Conservation (phyloP, 176 grass and related monocot species). For the Oryza nivara region DNA sequence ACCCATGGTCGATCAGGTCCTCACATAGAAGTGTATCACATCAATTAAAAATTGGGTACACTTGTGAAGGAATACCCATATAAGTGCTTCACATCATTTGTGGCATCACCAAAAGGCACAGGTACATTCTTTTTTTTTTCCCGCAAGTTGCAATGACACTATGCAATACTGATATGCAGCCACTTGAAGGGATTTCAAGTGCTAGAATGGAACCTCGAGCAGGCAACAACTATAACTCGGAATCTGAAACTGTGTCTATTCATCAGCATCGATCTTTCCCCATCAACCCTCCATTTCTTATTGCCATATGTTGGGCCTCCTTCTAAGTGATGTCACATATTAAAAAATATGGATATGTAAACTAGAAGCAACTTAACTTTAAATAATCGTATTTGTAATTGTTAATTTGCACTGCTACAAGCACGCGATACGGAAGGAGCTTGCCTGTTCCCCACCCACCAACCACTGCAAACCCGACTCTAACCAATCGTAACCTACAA, state of each 20-base stretch:
- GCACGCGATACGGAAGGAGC: not conserved
- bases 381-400: not conserved
- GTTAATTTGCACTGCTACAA: not conserved
- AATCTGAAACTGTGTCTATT: not conserved
- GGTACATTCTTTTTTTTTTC: not conserved
- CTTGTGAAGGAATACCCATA: not conserved
- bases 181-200: conserved; percentile 14
- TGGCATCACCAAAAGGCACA: conserved; percentile 3
- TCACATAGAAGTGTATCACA: not conserved
- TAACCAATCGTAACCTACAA: too few species aligned
- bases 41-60: not conserved
- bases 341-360: not conserved
- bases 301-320: not conserved
- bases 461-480: not conserved
- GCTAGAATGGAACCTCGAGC: not conserved
- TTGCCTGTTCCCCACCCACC: not conserved
- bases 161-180: not conserved
- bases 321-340: not conserved
- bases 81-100: not conserved
- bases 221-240: conserved; percentile 4
- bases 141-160: not conserved
- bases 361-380: not conserved
- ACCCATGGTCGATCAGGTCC: not conserved
- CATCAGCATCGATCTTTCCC: not conserved
- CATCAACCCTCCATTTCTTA: not conserved